A percentile compares a stretch with the other conserved stretches of the same genome.
These are phyloP conservation scores for Abortiporus biennis DNA, from an alignment of 1,284 basidiomycete species.

Conservation along the genomic window DNA sequence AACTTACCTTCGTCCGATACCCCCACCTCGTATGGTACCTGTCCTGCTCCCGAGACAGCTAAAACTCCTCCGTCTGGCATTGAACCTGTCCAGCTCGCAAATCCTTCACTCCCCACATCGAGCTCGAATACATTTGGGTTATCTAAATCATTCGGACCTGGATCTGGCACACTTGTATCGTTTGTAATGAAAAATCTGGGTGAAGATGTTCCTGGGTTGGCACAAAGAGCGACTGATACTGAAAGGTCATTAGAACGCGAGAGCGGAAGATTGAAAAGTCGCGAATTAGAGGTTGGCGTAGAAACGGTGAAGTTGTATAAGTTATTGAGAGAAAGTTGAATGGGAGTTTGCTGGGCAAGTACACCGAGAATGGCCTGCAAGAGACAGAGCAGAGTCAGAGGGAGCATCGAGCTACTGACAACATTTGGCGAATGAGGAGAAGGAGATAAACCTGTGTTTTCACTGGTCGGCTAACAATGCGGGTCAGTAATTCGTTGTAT, in stretches of 20 bases:
- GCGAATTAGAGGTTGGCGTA: too few relatives aligned
- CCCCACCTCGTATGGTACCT: conserved; percentile 48
- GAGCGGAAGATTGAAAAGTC: too few relatives aligned
- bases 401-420: conserved; percentile 11
- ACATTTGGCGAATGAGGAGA: neutral
- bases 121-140: conserved; percentile 47
- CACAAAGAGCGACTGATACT: conserved; percentile 57
- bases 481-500: too few relatives aligned
- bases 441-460: neutral
- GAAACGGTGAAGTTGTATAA: conserved; percentile 25
- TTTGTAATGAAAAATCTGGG: conserved; percentile 56
- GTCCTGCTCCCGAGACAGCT: conserved; percentile 35
- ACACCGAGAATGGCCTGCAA: conserved; percentile 16
- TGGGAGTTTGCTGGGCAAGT: conserved; percentile 15
- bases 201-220: conserved; percentile 23
- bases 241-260: conserved; percentile 37
- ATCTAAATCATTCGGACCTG: conserved; percentile 31
- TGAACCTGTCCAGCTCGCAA: conserved; percentile 49
- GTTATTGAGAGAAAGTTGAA: conserved; percentile 16
- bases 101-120: conserved; percentile 38
- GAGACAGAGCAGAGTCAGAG: conserved; percentile 17
- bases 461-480: too few relatives aligned
- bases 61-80: conserved; percentile 43
- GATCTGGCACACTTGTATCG: conserved; percentile 33
- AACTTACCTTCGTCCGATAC: conserved; percentile 46